Evolutionary conservation across 1,139 yeast genomes (phyloP), one percentile per base, ranked within the genome.

Genomic region (Pneumocystis oryctolagi): DNA sequence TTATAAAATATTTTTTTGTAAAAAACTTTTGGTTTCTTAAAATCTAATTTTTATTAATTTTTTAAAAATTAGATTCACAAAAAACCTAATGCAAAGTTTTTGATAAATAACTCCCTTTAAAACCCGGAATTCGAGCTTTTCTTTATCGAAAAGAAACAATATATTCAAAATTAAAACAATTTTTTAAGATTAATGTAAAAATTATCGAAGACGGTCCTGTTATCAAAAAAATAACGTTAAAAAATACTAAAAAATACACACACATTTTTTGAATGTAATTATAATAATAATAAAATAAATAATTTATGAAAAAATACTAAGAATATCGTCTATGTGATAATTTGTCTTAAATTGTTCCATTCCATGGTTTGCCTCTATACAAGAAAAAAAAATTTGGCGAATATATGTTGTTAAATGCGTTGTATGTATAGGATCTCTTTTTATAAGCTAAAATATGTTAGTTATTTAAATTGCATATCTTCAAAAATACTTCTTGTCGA

Each of bases 401-500:
- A 57, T 57, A 57, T 35, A 30, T 25, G 40, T 20, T 35, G 20
- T 14, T 35, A 57, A 9, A 57, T 57, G 16, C 9, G n/a, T 57
- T 35, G 28, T 57, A 30, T 57, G 59, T 35, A 57, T 39, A 39
- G 59, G 59, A 57, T 57, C 59, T 20, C 25, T 6, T 30, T 39
- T 47, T 25, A 47, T 47, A 47, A 47, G 31, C 55, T 47, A 47
- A 25, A 47, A 47, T 47, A 3, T 37, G 18, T 37, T 47, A 47
- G 25, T 25, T 25, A 47, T 12, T 20, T 47, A 14, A 47, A 47
- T 25, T 12, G 30, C 6, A 25, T 47, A 12, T 8, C 12, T 47
- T 30, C 9, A 37, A 16, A 35, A 42, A 28, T 14, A 64, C 47
- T 58, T 25, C 53, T 31, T 40, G 39, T 25, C 65, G 53, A 9